Evolutionary conservation across 2,329 filamentous ascomycete genomes (phyloP).

Genomic region (Cladosporium colombiae): DNA sequence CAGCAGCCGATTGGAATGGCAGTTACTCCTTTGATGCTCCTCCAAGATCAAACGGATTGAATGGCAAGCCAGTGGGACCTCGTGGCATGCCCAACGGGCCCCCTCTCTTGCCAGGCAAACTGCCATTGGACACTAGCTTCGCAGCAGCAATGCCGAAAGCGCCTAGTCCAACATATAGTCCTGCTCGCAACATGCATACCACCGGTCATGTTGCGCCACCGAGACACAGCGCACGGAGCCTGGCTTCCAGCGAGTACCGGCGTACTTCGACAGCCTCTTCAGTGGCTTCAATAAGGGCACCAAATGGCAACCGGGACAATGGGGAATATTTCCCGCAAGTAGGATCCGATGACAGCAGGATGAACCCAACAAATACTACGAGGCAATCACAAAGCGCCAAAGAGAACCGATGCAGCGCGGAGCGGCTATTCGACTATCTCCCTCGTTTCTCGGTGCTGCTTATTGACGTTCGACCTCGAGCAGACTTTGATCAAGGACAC

Average conservation of each 20-base stretch:
- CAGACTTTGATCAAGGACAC: conserved; percentile 84
- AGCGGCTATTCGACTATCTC: conserved; percentile 72
- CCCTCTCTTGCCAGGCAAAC: conserved; percentile 44
- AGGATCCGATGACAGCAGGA: conserved; percentile 24
- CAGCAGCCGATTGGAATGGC: conserved; percentile 40
- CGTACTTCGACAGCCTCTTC: conserved; percentile 53
- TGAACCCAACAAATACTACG: conserved; percentile 24
- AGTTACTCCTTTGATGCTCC: conserved; percentile 28
- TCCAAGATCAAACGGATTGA: conserved; percentile 20
- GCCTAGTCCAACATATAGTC: conserved; percentile 75
- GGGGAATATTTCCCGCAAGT: conserved; percentile 46
- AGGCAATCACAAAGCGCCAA: conserved; percentile 47
- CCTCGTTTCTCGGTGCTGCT: conserved; percentile 69
- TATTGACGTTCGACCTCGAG: conserved; percentile 80
- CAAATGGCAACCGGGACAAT: conserved; percentile 34
- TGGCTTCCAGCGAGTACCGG: conserved; percentile 54
- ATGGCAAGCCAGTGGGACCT: conserved; percentile 47
- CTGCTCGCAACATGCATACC: conserved; percentile 70
- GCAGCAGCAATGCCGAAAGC: conserved; percentile 65
- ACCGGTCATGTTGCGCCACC: conserved; percentile 66
- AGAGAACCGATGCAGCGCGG: conserved; percentile 64
- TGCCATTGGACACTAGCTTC: conserved; percentile 54
- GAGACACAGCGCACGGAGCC: conserved; percentile 63
- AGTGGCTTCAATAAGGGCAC: conserved; percentile 41
- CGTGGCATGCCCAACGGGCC: conserved; percentile 52